A percentile compares a stretch with the other conserved stretches of the same genome.
These are phyloP conservation scores for Obelidium mucronatum DNA, from an alignment of 192 early-diverging fungal genomes.

Conservation along the genomic window DNA sequence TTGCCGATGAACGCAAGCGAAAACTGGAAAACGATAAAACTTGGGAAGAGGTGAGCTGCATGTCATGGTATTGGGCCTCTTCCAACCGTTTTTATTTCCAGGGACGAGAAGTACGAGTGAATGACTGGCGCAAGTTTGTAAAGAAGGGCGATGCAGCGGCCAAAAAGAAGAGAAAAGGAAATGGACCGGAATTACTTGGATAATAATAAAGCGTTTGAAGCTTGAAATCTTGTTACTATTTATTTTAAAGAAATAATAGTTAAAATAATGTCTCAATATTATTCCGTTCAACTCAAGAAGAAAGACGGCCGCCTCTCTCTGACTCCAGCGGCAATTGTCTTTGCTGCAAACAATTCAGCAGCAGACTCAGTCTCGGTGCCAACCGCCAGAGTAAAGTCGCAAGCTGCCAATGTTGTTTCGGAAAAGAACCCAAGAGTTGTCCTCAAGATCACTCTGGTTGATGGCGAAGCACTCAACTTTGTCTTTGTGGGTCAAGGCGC, in stretches of 20 bases:
- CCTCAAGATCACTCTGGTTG: constrained; percentile 58
- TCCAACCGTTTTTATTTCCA: constrained; percentile 1
- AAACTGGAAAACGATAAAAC: constrained; percentile 56
- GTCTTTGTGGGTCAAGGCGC: constrained; percentile 55
- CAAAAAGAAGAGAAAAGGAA: constrained; percentile 48
- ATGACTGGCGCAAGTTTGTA: constrained; percentile 57
- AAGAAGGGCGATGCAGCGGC: constrained; percentile 53
- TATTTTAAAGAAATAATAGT: too few species aligned
- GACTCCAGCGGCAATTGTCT: neutral
- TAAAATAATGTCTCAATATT: too few species aligned
- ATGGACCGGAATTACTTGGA: constrained; percentile 33
- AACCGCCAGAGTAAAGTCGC: neutral
- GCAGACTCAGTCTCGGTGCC: neutral
- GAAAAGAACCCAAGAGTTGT: constrained; percentile 51
- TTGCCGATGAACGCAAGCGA: constrained; percentile 48
- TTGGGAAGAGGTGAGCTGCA: constrained; percentile 62
- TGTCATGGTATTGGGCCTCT: constrained; percentile 20
- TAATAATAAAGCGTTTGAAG: constrained; percentile 10
- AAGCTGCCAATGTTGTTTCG: constrained; percentile 7
- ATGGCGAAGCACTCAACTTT: constrained; percentile 45
- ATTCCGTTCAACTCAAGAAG: constrained; percentile 9
- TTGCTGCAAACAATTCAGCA: neutral
- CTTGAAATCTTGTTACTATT: neutral
- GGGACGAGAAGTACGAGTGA: constrained; percentile 56
- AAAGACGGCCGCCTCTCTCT: constrained; percentile 6